Evolutionary conservation across 129 eudicot genomes (phyloP).

Genomic region (Calendula officinalis): DNA sequence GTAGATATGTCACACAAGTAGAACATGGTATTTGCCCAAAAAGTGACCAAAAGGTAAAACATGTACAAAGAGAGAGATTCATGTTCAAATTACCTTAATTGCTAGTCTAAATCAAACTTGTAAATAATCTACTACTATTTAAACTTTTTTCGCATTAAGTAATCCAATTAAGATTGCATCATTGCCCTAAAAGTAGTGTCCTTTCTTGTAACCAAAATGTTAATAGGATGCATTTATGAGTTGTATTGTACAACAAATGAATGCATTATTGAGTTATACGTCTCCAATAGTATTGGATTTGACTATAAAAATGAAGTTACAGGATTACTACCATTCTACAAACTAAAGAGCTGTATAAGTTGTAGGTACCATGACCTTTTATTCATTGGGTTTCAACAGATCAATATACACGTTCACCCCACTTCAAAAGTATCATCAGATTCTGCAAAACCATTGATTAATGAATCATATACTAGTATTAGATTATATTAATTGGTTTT

Average conservation of each 20-base stretch:
- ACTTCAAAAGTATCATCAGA: slow-evolving; percentile 6
- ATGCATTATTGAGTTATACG: no score
- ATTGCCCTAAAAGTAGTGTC: no score
- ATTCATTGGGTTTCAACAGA: slow-evolving; percentile 14
- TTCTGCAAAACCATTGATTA: slow-evolving; percentile 18
- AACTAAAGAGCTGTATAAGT: neutral
- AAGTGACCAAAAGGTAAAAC: slow-evolving; percentile 4
- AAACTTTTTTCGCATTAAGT: neutral
- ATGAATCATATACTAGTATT: slow-evolving; percentile 1
- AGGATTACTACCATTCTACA: neutral
- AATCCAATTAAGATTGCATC: no score
- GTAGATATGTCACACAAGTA: slow-evolving; percentile 21
- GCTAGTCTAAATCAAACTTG: slow-evolving; percentile 4
- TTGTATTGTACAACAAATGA: no score
- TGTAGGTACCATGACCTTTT: neutral
- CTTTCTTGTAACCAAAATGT: no score
- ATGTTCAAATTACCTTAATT: slow-evolving; percentile 7
- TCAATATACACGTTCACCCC: slow-evolving; percentile 4
- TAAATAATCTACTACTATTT: neutral
- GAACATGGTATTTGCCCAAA: slow-evolving; percentile 11
- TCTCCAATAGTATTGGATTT: no score
- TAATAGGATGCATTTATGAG: no score
- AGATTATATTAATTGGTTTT: neutral
- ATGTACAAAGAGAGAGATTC: no score
- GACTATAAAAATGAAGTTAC: no score